These are phyloP conservation scores for Diaporthe aspalathi DNA, from an alignment of 2,329 filamentous ascomycete genomes.

Conservation along the genomic window DNA sequence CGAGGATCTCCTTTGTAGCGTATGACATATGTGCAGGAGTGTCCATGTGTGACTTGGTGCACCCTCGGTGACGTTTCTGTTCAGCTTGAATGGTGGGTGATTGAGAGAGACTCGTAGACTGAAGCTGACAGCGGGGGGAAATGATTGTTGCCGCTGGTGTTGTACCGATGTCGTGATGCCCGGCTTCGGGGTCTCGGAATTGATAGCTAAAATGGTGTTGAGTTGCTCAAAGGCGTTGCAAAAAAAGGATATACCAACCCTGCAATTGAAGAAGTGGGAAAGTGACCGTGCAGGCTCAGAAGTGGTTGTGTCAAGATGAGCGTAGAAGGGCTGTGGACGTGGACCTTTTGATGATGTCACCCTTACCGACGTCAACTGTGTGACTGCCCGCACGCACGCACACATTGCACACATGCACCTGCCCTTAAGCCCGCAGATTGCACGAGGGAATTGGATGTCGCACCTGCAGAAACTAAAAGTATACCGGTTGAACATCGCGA, in stretches of 20 bases:
- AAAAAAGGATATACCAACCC: neutral
- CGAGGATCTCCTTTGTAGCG: slow-evolving; percentile 79
- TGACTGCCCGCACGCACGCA: neutral
- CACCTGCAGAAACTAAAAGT: too few species aligned
- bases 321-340: slow-evolving; percentile 8
- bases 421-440: neutral
- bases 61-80: too few species aligned
- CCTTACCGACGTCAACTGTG: neutral
- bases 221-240: neutral
- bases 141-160: neutral
- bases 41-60: slow-evolving; percentile 27
- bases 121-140: neutral
- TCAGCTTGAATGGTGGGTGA: neutral
- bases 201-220: neutral
- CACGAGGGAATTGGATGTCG: too few species aligned
- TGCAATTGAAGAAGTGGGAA: neutral
- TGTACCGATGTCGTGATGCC: neutral
- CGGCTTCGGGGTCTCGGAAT: neutral
- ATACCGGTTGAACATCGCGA: too few species aligned
- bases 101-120: neutral
- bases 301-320: slow-evolving; percentile 29
- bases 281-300: neutral
- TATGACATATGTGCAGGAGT: slow-evolving; percentile 73
- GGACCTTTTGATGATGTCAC: slow-evolving; percentile 32
- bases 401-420: neutral